Evolutionary conservation across 2,329 filamentous ascomycete genomes (phyloP).

Genomic region (Monosporascus ibericus): DNA sequence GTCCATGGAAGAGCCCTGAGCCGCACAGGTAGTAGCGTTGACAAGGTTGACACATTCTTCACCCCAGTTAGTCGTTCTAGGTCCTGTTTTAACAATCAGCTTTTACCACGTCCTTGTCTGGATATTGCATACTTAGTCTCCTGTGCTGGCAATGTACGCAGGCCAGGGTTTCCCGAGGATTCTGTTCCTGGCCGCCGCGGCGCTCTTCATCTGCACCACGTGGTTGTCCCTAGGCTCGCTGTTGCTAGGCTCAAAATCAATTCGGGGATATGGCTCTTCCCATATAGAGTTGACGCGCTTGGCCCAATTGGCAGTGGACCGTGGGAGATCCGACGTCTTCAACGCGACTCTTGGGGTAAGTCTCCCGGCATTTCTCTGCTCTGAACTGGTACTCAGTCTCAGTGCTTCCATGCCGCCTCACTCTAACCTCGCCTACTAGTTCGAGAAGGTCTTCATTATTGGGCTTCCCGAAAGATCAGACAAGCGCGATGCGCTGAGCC

Average conservation of each 20-base stretch:
- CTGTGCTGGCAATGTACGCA: too few species aligned
- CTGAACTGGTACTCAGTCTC: background rate
- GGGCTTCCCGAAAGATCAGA: slow-evolving; percentile 38
- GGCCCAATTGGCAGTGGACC: slow-evolving; percentile 1
- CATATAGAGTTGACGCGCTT: slow-evolving; percentile 1
- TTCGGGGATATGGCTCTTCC: slow-evolving; percentile 3
- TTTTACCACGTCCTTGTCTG: too few species aligned
- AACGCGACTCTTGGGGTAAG: slow-evolving; percentile 13
- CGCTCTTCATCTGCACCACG: slow-evolving; percentile 3
- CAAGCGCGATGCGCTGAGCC: slow-evolving; percentile 37
- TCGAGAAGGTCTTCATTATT: slow-evolving; percentile 40
- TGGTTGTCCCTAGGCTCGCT: slow-evolving; percentile 5
- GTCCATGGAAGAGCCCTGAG: too few species aligned
- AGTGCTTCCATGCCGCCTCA: background rate
- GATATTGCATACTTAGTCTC: too few species aligned
- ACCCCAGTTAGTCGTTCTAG: too few species aligned
- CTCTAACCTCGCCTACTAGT: slow-evolving; percentile 11
- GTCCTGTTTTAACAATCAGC: too few species aligned
- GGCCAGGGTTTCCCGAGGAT: background rate
- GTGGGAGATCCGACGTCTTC: slow-evolving; percentile 9
- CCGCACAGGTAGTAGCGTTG: too few species aligned
- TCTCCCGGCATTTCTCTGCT: background rate
- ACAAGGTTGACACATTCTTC: too few species aligned
- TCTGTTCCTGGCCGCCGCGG: slow-evolving; percentile 3
- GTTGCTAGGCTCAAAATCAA: slow-evolving; percentile 5